phyloP scores from a whole-genome alignment of 2,329 filamentous ascomycete genomes.

The Fusarium mexicanum region DNA sequence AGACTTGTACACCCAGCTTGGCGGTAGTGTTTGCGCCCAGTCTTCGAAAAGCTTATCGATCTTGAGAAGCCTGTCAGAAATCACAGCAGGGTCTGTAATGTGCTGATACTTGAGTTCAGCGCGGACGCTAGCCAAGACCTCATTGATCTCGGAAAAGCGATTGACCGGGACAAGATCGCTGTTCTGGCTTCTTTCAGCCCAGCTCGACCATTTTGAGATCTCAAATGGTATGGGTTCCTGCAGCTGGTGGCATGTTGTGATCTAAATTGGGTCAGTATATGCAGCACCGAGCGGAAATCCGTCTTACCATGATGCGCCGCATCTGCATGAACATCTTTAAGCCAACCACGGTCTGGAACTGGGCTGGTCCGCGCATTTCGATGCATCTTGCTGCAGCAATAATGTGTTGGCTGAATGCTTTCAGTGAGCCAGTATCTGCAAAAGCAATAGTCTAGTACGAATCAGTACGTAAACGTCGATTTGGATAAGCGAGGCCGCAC shows the following conservation, averaged over 20 bases:
- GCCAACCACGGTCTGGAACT: slow-evolving; percentile 24
- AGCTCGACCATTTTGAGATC: slow-evolving; percentile 29
- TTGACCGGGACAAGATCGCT: slow-evolving; percentile 5
- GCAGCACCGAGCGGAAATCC: not conserved
- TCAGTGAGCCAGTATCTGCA: slow-evolving; percentile 23
- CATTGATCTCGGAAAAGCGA: slow-evolving; percentile 27
- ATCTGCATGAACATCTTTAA: slow-evolving; percentile 31
- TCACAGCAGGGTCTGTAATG: slow-evolving; percentile 9
- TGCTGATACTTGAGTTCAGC: slow-evolving; percentile 24
- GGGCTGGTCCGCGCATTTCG: slow-evolving; percentile 30
- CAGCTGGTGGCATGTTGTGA: slow-evolving; percentile 37
- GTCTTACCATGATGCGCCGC: slow-evolving; percentile 29
- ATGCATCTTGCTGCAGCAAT: slow-evolving; percentile 37
- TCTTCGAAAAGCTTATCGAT: slow-evolving; percentile 16
- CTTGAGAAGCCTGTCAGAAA: slow-evolving; percentile 14
- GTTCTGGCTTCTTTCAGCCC: slow-evolving; percentile 12
- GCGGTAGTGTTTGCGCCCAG: slow-evolving; percentile 2
- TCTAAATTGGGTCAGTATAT: not conserved
- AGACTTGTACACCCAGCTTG: slow-evolving; percentile 22
- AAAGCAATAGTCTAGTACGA: slow-evolving; percentile 24
- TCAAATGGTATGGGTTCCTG: slow-evolving; percentile 35
- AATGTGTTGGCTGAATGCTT: slow-evolving; percentile 32
- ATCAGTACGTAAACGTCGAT: not conserved
- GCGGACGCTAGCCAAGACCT: slow-evolving; percentile 4
- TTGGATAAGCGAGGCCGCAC: not conserved